Base-by-base conservation (phyloP, 1,284 basidiomycete species). In the Takashimella tepidaria region DNA sequence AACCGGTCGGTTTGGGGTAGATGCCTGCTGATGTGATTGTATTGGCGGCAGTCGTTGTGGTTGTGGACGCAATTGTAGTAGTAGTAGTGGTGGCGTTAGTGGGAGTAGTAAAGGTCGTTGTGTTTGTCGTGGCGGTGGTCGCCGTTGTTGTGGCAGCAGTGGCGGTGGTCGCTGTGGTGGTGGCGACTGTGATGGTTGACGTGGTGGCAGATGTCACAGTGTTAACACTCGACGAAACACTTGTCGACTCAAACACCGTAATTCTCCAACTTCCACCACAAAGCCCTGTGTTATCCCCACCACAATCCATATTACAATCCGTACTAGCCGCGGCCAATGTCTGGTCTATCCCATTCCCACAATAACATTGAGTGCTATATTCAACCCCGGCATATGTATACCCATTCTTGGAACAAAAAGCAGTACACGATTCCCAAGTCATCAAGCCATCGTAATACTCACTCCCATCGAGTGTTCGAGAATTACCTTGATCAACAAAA, bases 1-100 rank as follows among this genome's bases (percentile, higher is more conserved):
- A 47, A 53, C 71, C 69, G 72, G 51, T 66, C 67, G 41, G 66
- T 61, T 66, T 56, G 55, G 55, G 40, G 40, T 44, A 56, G 51
- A 41, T 53, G 51, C 54, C 60, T 47, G 40, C 42, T 57, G 51
- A 19, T 56, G 58, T 50, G 12, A 60, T 44, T 55, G 5, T 37
- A 8, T 8, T 8, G 10, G 8, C 16, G 31, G 42, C 51, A 50
- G 56, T 61, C 46, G 40, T 16, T 8, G 31, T 37, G 10, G 58
- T 50, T 10, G 61, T 44, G 10, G 16, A 8, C 8, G 31, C 16
- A 37, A 16, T 37, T 16, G 31, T 37, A 16, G 31, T 37, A 16
- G 31, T 37, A 8, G 31, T 16, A 21, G 47, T 22, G 11, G 45
- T 46, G 22, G 42, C 47, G 21, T 47, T 37, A 21, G 41, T 6